Conservation (phyloP, 345 rosid species). For the Xanthoceras sorbifolium region DNA sequence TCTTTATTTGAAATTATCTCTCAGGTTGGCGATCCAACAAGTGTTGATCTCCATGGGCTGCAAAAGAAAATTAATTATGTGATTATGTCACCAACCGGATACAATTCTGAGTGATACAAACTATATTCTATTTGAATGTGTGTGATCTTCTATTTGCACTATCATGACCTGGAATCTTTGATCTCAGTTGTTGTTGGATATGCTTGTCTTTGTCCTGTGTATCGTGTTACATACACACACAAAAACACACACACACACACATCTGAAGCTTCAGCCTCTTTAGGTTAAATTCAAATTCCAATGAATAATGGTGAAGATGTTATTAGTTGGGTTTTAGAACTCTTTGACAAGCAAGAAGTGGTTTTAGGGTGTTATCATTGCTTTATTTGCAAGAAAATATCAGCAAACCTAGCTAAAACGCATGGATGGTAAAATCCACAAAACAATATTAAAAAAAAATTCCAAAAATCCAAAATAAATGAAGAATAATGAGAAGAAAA, state of each 20-base stretch:
- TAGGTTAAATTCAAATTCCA: not conserved
- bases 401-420: no score
- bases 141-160: not conserved
- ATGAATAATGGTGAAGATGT: not conserved
- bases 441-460: no score
- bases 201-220: not conserved
- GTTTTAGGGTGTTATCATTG: no score
- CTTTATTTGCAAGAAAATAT: no score
- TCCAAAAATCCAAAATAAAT: no score
- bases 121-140: not conserved
- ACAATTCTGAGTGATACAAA: not conserved
- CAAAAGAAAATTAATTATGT: slow-evolving; percentile 18
- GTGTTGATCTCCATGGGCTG: not conserved
- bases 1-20: not conserved
- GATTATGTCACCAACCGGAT: not conserved
- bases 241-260: no score
- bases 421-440: not conserved
- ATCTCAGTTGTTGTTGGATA: not conserved
- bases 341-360: not conserved
- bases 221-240: not conserved
- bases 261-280: not conserved
- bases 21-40: slow-evolving; percentile 11
- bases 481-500: no score
- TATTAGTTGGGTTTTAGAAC: not conserved
- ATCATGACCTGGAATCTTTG: not conserved